Evolutionary conservation across 495 filamentous ascomycete species (phyloP).

Genomic region (Aspergillus carlsbadensis): DNA sequence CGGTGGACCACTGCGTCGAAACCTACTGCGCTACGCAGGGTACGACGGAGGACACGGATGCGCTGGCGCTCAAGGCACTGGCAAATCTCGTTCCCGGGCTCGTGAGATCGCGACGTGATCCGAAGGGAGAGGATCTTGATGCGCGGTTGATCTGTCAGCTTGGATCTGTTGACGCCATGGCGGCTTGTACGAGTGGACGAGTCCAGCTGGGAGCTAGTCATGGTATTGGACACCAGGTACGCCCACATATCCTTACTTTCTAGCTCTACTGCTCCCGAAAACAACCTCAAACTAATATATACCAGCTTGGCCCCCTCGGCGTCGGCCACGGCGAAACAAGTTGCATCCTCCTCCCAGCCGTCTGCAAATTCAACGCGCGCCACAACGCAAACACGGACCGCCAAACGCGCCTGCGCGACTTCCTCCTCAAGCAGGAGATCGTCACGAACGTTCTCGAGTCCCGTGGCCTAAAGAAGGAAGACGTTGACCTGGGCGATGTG

Average conservation of each 20-base stretch:
- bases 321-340: slow-evolving; percentile 67
- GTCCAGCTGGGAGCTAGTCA: slow-evolving; percentile 57
- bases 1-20: slow-evolving; percentile 67
- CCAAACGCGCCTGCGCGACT: slow-evolving; percentile 46
- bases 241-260: neutral
- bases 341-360: slow-evolving; percentile 61
- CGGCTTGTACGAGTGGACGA: slow-evolving; percentile 40
- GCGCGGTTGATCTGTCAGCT: slow-evolving; percentile 53
- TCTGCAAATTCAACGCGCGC: slow-evolving; percentile 58
- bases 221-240: slow-evolving; percentile 64
- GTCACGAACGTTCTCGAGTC: slow-evolving; percentile 43
- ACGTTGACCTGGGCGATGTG: slow-evolving; percentile 52
- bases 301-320: slow-evolving; percentile 57
- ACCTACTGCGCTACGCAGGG: slow-evolving; percentile 47
- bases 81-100: slow-evolving; percentile 50
- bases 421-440: slow-evolving; percentile 46
- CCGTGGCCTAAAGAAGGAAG: slow-evolving; percentile 32
- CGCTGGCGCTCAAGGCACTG: slow-evolving; percentile 43
- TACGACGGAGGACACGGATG: slow-evolving; percentile 39
- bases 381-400: slow-evolving; percentile 44
- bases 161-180: slow-evolving; percentile 57
- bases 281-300: neutral
- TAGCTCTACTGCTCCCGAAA: neutral
- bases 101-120: slow-evolving; percentile 46
- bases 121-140: slow-evolving; percentile 35